Evolutionary conservation across 129 eudicot species (phyloP).

Genomic region (Tagetes patula): DNA sequence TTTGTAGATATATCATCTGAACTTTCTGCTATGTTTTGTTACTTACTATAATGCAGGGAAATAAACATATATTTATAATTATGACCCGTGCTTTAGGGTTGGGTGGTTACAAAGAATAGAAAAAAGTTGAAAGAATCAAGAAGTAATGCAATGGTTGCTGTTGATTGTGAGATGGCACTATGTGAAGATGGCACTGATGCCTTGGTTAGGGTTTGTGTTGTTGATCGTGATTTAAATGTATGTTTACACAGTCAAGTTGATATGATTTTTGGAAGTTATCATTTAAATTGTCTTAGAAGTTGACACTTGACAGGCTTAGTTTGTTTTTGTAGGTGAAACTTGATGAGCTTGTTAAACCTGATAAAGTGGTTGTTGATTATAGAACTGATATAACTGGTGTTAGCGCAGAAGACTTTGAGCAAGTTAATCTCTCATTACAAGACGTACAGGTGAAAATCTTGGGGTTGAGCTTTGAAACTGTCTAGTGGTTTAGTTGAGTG

Average conservation of each 20-base stretch:
- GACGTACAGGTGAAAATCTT: constrained; percentile 68
- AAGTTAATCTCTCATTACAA: constrained; percentile 58
- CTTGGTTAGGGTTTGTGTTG: constrained; percentile 83
- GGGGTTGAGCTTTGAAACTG: constrained; percentile 3
- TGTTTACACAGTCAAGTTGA: not conserved
- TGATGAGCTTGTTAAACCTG: constrained; percentile 78
- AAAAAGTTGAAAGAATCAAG: constrained; percentile 49
- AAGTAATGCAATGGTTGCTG: constrained; percentile 60
- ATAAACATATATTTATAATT: not conserved
- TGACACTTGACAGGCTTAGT: constrained; percentile 15
- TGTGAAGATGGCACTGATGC: constrained; percentile 99
- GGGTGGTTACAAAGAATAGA: constrained; percentile 66
- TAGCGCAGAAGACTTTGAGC: constrained; percentile 69
- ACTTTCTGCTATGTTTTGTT: not conserved
- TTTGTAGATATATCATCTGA: constrained; percentile 13
- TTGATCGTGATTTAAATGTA: constrained; percentile 81
- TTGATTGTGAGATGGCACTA: constrained; percentile 99
- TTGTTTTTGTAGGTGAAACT: constrained; percentile 67
- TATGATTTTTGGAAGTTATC: not conserved
- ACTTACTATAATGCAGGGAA: not conserved
- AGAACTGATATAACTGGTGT: constrained; percentile 87
- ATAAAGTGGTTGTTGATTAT: constrained; percentile 77
- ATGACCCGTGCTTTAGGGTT: constrained; percentile 53
- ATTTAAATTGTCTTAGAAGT: not conserved
- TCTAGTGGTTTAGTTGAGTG: not conserved